Percentiles rank a stretch among this genome's conserved stretches.
phyloP scores from a whole-genome alignment of 768 basidiomycete species.

The Suillus brevipes region DNA sequence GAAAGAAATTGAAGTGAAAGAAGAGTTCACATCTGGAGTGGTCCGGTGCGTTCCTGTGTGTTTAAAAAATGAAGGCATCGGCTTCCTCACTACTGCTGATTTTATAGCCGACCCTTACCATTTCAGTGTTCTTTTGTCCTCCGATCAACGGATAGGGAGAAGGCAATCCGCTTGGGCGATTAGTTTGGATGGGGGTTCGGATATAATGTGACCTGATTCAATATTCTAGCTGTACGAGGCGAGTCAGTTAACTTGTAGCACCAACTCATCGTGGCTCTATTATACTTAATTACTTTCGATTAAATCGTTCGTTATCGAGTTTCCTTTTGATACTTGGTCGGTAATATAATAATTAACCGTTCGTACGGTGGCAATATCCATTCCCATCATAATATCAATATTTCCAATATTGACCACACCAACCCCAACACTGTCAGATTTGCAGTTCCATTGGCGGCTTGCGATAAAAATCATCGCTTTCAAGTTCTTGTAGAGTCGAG shows the following conservation, averaged over 20 bases:
- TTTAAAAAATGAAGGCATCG: not conserved
- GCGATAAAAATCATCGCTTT: not conserved
- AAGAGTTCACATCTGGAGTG: slow-evolving; percentile 33
- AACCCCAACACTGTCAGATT: not conserved
- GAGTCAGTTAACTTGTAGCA: not conserved
- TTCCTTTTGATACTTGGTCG: not conserved
- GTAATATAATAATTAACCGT: not conserved
- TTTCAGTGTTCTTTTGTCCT: slow-evolving; percentile 31
- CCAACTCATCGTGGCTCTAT: not conserved
- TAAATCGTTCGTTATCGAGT: not conserved
- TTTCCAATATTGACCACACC: slow-evolving; percentile 1
- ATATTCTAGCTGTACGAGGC: not conserved
- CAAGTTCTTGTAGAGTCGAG: not conserved
- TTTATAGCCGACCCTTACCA: slow-evolving; percentile 31
- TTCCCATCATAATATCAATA: not conserved
- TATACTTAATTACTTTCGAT: not conserved
- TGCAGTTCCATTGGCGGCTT: not conserved
- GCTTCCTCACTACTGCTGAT: slow-evolving; percentile 6
- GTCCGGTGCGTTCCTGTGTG: slow-evolving; percentile 27
- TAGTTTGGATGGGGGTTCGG: not conserved
- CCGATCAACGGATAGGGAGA: slow-evolving; percentile 29
- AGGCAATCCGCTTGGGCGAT: slow-evolving; percentile 16
- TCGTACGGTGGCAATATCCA: not conserved
- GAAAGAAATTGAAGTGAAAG: slow-evolving; percentile 24
- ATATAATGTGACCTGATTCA: not conserved